Evolutionary conservation across 106 monocot species (phyloP).

Genomic region (Ottelia alismoides): DNA sequence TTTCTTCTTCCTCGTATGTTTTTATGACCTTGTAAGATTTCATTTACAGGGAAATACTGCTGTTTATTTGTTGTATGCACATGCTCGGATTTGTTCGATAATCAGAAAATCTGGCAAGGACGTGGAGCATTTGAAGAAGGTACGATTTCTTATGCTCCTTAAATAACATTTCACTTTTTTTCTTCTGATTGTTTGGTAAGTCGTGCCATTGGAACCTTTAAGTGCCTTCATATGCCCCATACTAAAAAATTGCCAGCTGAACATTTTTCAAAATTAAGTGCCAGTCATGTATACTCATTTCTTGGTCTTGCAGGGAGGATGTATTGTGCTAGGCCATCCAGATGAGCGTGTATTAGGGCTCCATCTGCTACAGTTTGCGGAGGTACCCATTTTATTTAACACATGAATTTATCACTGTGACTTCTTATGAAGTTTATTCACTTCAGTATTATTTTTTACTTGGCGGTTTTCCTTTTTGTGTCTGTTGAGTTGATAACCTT

Average conservation of each 20-base stretch:
- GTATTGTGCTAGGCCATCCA: constrained; percentile 46
- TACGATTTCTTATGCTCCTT: constrained; percentile 13
- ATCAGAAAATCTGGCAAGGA: constrained; percentile 86
- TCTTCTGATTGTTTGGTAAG: no score
- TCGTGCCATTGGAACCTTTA: background rate
- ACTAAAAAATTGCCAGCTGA: background rate
- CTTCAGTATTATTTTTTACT: no score
- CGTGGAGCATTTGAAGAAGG: constrained; percentile 60
- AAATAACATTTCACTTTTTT: background rate
- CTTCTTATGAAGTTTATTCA: no score
- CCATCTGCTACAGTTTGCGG: constrained; percentile 82
- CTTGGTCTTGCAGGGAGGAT: constrained; percentile 26
- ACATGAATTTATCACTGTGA: no score
- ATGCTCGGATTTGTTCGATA: constrained; percentile 96
- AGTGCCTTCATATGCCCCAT: background rate
- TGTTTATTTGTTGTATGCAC: constrained; percentile 92
- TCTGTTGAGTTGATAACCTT: no score
- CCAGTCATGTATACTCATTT: no score
- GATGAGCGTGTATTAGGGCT: constrained; percentile 74
- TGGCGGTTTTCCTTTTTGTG: no score
- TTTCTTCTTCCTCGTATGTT: background rate
- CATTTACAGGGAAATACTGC: constrained; percentile 82
- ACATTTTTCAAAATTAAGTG: no score
- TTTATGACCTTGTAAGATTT: background rate
- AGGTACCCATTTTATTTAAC: constrained; percentile 25